phyloP scores from a whole-genome alignment of 441 rosid genomes.

The Euphorbia celastroides region DNA sequence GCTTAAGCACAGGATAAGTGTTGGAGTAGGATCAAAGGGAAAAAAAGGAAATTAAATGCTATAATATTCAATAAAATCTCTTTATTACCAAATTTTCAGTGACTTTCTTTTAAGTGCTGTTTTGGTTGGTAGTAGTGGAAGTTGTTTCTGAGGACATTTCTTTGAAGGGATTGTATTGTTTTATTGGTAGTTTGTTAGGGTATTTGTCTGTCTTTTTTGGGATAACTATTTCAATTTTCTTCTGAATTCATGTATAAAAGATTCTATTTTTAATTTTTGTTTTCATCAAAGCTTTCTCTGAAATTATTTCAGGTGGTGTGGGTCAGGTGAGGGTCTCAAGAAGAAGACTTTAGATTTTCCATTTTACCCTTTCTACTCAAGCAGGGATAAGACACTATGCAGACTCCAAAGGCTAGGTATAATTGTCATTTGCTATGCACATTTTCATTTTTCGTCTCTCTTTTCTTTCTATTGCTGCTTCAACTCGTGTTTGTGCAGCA shows the following conservation, averaged over 20 bases:
- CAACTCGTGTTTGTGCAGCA: background rate
- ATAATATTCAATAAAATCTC: slow-evolving; percentile 23
- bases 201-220: slow-evolving; percentile 27
- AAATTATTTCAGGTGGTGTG: slow-evolving; percentile 46
- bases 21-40: slow-evolving; percentile 34
- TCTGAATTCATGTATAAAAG: slow-evolving; percentile 27
- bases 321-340: slow-evolving; percentile 46
- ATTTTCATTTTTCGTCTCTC: background rate
- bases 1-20: slow-evolving; percentile 15
- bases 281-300: slow-evolving; percentile 31
- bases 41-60: slow-evolving; percentile 19
- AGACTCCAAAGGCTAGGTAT: slow-evolving; percentile 84
- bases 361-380: slow-evolving; percentile 18
- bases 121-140: slow-evolving; percentile 89
- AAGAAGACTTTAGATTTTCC: slow-evolving; percentile 21
- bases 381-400: slow-evolving; percentile 46
- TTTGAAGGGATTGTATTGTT: slow-evolving; percentile 64
- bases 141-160: slow-evolving; percentile 79
- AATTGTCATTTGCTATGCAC: slow-evolving; percentile 19
- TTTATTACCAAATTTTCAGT: slow-evolving; percentile 29
- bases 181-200: slow-evolving; percentile 57
- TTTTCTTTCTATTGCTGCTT: slow-evolving; percentile 2
- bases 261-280: slow-evolving; percentile 31
- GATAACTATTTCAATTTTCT: slow-evolving; percentile 18
- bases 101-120: slow-evolving; percentile 19